phyloP scores from a whole-genome alignment of 2,329 filamentous ascomycete genomes.

The Verticillium longisporum region DNA sequence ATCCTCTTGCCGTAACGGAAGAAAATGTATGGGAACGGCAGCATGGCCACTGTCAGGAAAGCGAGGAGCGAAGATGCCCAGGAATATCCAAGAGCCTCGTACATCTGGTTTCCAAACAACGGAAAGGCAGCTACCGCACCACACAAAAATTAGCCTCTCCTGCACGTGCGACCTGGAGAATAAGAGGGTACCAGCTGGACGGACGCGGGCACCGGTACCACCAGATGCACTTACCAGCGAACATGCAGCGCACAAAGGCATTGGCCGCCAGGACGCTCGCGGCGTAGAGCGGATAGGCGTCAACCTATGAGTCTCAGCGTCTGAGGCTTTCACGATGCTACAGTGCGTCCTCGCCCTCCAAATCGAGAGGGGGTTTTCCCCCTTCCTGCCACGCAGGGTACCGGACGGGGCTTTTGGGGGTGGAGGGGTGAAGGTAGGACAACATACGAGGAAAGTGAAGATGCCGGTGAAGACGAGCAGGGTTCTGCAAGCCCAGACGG shows the following conservation, averaged over 20 bases:
- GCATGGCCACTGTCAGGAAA: conserved; percentile 54
- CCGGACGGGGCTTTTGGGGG: not conserved
- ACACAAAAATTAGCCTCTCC: not conserved
- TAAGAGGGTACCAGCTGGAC: conserved; percentile 13
- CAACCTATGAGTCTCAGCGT: conserved; percentile 41
- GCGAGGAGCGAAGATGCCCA: conserved; percentile 61
- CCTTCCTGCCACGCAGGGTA: not conserved
- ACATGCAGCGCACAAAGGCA: conserved; percentile 68
- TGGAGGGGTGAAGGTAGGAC: not conserved
- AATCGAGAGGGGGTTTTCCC: not conserved
- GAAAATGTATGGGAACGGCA: conserved; percentile 59
- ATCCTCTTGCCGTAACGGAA: conserved; percentile 54
- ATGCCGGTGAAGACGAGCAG: conserved; percentile 76
- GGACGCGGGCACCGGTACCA: conserved; percentile 10
- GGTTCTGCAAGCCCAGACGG: conserved; percentile 41
- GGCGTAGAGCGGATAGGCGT: conserved; percentile 70
- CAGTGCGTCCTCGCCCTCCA: not conserved
- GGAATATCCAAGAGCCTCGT: conserved; percentile 58
- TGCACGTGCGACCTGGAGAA: not conserved
- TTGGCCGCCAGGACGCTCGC: conserved; percentile 79
- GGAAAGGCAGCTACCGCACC: conserved; percentile 58
- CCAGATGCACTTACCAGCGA: conserved; percentile 49
- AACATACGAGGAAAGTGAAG: conserved; percentile 76
- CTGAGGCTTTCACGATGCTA: not conserved
- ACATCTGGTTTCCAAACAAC: conserved; percentile 70